These are phyloP conservation scores for Jaltomata sinuosa DNA, from an alignment of 257 asterid genomes.

Conservation along the genomic window DNA sequence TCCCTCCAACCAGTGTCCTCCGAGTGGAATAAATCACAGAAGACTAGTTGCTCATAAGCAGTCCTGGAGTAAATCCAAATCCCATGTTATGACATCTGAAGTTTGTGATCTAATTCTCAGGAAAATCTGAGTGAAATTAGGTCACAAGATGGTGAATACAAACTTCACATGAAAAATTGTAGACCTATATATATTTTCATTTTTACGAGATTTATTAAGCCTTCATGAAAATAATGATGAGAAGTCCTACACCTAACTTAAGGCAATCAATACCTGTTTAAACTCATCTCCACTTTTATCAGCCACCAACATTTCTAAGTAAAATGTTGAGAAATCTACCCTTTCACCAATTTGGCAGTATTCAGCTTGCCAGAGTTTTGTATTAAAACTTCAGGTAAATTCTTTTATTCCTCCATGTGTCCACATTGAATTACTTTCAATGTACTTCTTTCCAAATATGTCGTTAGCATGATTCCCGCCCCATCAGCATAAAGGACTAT, in stretches of 20 bases:
- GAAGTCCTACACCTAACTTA: not conserved
- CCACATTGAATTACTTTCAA: not conserved
- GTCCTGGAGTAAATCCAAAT: slow-evolving; percentile 35
- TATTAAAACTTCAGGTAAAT: not conserved
- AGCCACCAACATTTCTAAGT: not conserved
- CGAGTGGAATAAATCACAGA: slow-evolving; percentile 81
- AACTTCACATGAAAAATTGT: not conserved
- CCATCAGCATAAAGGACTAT: not conserved
- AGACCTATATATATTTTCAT: not conserved
- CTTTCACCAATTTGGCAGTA: not conserved
- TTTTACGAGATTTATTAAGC: not conserved
- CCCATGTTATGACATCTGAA: not conserved
- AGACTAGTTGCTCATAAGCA: slow-evolving; percentile 64
- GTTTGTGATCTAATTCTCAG: not conserved
- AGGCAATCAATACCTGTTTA: not conserved
- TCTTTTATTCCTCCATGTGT: not conserved
- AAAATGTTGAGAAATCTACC: not conserved
- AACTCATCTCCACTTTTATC: not conserved
- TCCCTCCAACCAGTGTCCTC: slow-evolving; percentile 94
- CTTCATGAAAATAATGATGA: not conserved
- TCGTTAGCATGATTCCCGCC: not conserved
- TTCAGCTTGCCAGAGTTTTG: not conserved
- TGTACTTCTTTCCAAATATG: not conserved
- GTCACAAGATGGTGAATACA: not conserved
- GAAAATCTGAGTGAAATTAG: not conserved